phyloP scores from a whole-genome alignment of 2,329 filamentous ascomycete genomes.

The Colletotrichum orchidophilum region DNA sequence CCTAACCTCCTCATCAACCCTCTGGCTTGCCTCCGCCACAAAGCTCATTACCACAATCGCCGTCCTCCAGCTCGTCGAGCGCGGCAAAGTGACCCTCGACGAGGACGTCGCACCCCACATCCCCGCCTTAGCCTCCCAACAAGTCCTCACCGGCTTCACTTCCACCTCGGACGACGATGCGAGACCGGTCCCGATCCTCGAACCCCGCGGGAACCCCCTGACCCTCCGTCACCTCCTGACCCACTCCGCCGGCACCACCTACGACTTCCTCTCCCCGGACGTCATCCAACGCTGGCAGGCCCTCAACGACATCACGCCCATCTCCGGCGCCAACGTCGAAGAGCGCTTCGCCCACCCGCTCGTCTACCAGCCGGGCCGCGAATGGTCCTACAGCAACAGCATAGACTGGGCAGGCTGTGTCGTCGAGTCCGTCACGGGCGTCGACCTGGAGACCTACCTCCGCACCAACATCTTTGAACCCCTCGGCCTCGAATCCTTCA shows the following conservation, averaged over 20 bases:
- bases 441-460: conserved; percentile 37
- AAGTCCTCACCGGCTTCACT: conserved; percentile 54
- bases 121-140: conserved; percentile 52
- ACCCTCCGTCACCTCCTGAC: conserved; percentile 58
- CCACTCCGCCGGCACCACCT: conserved; percentile 55
- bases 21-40: conserved; percentile 48
- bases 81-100: conserved; percentile 54
- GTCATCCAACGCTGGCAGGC: conserved; percentile 36
- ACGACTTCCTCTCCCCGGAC: conserved; percentile 44
- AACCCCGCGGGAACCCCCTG: conserved; percentile 44
- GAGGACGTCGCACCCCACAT: conserved; percentile 53
- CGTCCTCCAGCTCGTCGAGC: conserved; percentile 62
- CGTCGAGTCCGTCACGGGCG: conserved; percentile 37
- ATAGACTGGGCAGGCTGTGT: conserved; percentile 43
- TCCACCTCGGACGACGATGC: conserved; percentile 41
- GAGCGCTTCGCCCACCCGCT: conserved; percentile 43
- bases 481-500: conserved; percentile 47
- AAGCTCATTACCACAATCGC: conserved; percentile 61
- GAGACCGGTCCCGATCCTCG: conserved; percentile 42
- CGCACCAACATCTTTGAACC: conserved; percentile 55
- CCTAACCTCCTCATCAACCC: not conserved
- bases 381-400: conserved; percentile 42
- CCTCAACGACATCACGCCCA: not conserved
- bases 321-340: conserved; percentile 44
- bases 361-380: conserved; percentile 41